Conservation (phyloP, 345 rosid species). For the Aegle marmelos region DNA sequence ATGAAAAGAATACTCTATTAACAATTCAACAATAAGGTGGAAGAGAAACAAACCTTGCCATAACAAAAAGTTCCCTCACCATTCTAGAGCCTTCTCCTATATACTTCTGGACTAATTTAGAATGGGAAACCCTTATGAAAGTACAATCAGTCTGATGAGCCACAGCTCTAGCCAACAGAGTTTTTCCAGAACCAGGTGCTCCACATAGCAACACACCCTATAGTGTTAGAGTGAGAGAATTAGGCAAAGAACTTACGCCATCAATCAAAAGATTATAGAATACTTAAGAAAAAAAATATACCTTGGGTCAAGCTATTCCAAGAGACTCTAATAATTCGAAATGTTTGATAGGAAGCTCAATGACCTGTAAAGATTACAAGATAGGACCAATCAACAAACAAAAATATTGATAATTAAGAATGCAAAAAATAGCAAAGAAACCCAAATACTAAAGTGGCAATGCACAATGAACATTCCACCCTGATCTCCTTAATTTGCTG, state of each 20-base stretch:
- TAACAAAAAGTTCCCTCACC: slow-evolving; percentile 98
- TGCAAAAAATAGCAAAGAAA: background rate
- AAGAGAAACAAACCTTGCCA: slow-evolving; percentile 76
- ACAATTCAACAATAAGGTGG: background rate
- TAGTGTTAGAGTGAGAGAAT: background rate
- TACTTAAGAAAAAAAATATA: slow-evolving; percentile 14
- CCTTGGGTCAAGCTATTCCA: slow-evolving; percentile 99
- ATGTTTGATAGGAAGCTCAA: slow-evolving; percentile 97
- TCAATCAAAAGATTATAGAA: slow-evolving; percentile 1
- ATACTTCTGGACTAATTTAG: slow-evolving; percentile 94
- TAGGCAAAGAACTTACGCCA: background rate
- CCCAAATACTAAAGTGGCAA: background rate
- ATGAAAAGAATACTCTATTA: background rate
- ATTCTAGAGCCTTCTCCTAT: slow-evolving; percentile 99
- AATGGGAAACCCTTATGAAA: slow-evolving; percentile 97
- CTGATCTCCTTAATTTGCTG: slow-evolving; percentile 98
- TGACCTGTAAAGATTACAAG: slow-evolving; percentile 53
- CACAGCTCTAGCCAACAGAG: slow-evolving; percentile 95
- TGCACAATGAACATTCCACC: slow-evolving; percentile 47
- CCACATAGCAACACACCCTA: slow-evolving; percentile 97
- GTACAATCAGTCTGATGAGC: slow-evolving; percentile 99
- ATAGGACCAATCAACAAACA: slow-evolving; percentile 2
- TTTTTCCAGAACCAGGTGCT: slow-evolving; percentile 99
- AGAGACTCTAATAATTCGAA: slow-evolving; percentile 96
- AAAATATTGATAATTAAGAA: slow-evolving; percentile 3